Conservation (phyloP, 352 stramenopile genomes). For the Phytopythium delawarense region DNA sequence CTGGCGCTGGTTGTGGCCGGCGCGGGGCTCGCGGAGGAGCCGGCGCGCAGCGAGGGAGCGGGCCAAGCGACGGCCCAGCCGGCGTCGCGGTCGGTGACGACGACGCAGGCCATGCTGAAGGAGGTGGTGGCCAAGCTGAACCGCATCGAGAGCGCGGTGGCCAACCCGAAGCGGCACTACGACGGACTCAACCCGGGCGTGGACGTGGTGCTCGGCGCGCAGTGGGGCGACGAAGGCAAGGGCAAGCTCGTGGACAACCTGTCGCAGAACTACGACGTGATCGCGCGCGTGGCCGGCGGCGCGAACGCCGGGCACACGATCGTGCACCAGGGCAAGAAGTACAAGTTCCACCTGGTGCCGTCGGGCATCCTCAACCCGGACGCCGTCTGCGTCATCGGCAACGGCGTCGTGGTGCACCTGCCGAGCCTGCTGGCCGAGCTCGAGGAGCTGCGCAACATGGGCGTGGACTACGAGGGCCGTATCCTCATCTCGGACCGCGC, state of each 20-base stretch:
- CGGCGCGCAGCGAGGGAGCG: slow-evolving; percentile 26
- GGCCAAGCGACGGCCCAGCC: neutral
- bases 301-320: slow-evolving; percentile 99
- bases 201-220: slow-evolving; percentile 94
- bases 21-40: slow-evolving; percentile 14
- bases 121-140: slow-evolving; percentile 85
- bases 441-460: slow-evolving; percentile 85
- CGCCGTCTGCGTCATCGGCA: slow-evolving; percentile 96
- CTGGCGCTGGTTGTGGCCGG: slow-evolving; percentile 25
- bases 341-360: slow-evolving; percentile 99
- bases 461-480: slow-evolving; percentile 90
- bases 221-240: slow-evolving; percentile 99
- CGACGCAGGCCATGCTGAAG: slow-evolving; percentile 60
- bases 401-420: slow-evolving; percentile 98
- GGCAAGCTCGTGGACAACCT: slow-evolving; percentile 97
- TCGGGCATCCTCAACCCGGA: slow-evolving; percentile 97
- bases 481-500: slow-evolving; percentile 97
- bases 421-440: slow-evolving; percentile 96
- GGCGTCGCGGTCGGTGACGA: slow-evolving; percentile 1
- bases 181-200: slow-evolving; percentile 67
- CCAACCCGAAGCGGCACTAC: slow-evolving; percentile 71
- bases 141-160: slow-evolving; percentile 81
- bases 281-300: slow-evolving; percentile 94
- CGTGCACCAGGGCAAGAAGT: slow-evolving; percentile 97
- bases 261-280: slow-evolving; percentile 95